Conservation (phyloP, 441 rosid species). For the Adansonia rubrostipa region DNA sequence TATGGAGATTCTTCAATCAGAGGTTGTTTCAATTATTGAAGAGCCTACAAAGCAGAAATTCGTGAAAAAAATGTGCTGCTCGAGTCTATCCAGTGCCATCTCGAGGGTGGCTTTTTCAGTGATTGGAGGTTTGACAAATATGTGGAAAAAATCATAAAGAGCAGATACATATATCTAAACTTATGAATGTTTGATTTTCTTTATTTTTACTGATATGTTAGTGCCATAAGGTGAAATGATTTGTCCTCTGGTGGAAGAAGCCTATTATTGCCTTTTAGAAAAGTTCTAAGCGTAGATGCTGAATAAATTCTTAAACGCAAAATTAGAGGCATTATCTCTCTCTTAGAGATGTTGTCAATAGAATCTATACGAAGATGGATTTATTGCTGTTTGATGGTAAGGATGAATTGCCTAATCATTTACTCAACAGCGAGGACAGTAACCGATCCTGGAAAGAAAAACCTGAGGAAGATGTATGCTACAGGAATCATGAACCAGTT, state of each 20-base stretch:
- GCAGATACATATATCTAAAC: slow-evolving; percentile 48
- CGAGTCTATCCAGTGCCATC: slow-evolving; percentile 76
- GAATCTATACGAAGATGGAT: slow-evolving; percentile 78
- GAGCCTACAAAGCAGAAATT: slow-evolving; percentile 68
- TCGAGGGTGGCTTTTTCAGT: slow-evolving; percentile 87
- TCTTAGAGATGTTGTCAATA: slow-evolving; percentile 67
- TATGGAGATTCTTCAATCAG: slow-evolving; percentile 84
- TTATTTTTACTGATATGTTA: no score
- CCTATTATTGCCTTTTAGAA: neutral
- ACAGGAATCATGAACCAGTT: slow-evolving; percentile 25
- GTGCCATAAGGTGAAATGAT: no score
- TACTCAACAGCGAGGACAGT: slow-evolving; percentile 74
- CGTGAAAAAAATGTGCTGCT: slow-evolving; percentile 80
- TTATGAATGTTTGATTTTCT: no score
- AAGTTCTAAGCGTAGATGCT: neutral
- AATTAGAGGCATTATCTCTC: slow-evolving; percentile 63
- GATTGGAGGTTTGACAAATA: slow-evolving; percentile 92
- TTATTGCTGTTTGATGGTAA: slow-evolving; percentile 63
- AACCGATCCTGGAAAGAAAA: slow-evolving; percentile 57
- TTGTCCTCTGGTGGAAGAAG: no score
- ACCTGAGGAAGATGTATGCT: slow-evolving; percentile 35
- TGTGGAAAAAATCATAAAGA: slow-evolving; percentile 67
- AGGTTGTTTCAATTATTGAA: slow-evolving; percentile 53
- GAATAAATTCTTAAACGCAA: slow-evolving; percentile 12
- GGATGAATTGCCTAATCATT: slow-evolving; percentile 55